Base-by-base conservation (phyloP, 805 yeast genomes). In the Teunomyces gatunensis region DNA sequence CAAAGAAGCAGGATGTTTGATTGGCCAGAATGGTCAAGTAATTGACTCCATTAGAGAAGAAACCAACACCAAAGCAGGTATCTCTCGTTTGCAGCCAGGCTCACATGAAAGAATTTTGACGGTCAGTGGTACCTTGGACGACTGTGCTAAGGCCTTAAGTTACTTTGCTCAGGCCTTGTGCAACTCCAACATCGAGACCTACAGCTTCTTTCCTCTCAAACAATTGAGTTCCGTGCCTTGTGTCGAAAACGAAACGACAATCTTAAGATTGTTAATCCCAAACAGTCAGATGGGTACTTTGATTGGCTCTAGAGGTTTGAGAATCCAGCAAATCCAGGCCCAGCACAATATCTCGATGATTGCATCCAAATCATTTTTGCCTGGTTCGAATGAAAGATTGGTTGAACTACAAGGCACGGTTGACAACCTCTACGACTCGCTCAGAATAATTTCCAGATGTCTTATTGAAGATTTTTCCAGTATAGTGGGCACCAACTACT, bases 1-100 rank as follows among this genome's bases (percentile, higher is more conserved):
- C 47, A 86, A 85, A 60, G 97, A 90, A 65, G 91, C 96, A 10
- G 96, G 96, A 13, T 87, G 89, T 51, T 81, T 90, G 52, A 90
- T 90, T 56, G 97, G 97, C 46, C 86, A 86, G 54, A 85, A 81
- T 54, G 97, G 97, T 40, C 74, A 77, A 43, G 85, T 85, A 47
- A 89, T 90, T 50, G 86, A 90, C 47, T 75, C 79, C 30, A 80
- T 90, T 41, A 77, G 96, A 54, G 89, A 81, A 43, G 79, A 79
- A 49, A 87, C 92, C 27, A 78, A 79, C 47, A 89, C 90, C 49
- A 87, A 85, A 61, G 96, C 96, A 4, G 96, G 95, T 13, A 89
- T 90, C 40, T 85, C 96, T 11, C 85, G 85, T 57, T 83, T 87
- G 34, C 81, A 83, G 30, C 84, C 84, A 11, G 94, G 95, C 17